Percentiles rank a stretch among this genome's conserved stretches.
Conservation (phyloP, 2,329 filamentous ascomycete genomes). For the Whalleya microplaca region DNA sequence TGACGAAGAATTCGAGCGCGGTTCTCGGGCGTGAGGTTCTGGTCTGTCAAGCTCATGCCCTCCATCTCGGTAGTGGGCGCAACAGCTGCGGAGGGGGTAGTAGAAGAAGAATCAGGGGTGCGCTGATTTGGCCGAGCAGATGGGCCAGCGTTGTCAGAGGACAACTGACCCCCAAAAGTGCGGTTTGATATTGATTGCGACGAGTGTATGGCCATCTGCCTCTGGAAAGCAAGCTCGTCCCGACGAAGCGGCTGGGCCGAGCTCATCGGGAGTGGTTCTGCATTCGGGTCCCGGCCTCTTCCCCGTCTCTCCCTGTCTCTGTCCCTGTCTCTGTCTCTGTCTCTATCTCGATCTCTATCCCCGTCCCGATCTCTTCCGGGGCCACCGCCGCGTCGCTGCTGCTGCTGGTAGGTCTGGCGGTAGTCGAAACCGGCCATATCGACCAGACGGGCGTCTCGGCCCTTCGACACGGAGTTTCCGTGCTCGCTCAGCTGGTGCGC, state of each 20-base stretch:
- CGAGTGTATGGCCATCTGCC: slow-evolving; percentile 88
- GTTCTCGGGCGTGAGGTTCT: slow-evolving; percentile 71
- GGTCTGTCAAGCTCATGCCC: slow-evolving; percentile 54
- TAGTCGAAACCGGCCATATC: slow-evolving; percentile 87
- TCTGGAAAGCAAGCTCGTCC: slow-evolving; percentile 88
- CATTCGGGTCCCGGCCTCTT: slow-evolving; percentile 80
- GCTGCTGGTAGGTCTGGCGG: slow-evolving; percentile 70
- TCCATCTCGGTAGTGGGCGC: slow-evolving; percentile 45
- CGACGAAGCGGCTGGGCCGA: slow-evolving; percentile 80
- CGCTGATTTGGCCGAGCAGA: slow-evolving; percentile 32
- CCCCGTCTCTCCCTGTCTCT: slow-evolving; percentile 28
- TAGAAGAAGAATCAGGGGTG: slow-evolving; percentile 29
- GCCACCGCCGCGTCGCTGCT: slow-evolving; percentile 53
- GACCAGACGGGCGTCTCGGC: slow-evolving; percentile 81
- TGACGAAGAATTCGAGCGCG: slow-evolving; percentile 81
- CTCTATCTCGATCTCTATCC: slow-evolving; percentile 47
- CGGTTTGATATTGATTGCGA: slow-evolving; percentile 79
- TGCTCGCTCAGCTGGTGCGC: slow-evolving; percentile 88
- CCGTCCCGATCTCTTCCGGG: slow-evolving; percentile 44
- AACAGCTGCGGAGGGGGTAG: slow-evolving; percentile 27
- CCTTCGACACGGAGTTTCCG: slow-evolving; percentile 78
- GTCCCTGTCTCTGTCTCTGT: slow-evolving; percentile 47
- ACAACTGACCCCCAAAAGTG: slow-evolving; percentile 84
- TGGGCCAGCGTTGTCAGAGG: slow-evolving; percentile 51
- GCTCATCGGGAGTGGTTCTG: slow-evolving; percentile 75